Percentiles rank a stretch among this genome's conserved stretches.
phyloP scores from a whole-genome alignment of 1,284 basidiomycete genomes.

The Cerioporus squamosus region DNA sequence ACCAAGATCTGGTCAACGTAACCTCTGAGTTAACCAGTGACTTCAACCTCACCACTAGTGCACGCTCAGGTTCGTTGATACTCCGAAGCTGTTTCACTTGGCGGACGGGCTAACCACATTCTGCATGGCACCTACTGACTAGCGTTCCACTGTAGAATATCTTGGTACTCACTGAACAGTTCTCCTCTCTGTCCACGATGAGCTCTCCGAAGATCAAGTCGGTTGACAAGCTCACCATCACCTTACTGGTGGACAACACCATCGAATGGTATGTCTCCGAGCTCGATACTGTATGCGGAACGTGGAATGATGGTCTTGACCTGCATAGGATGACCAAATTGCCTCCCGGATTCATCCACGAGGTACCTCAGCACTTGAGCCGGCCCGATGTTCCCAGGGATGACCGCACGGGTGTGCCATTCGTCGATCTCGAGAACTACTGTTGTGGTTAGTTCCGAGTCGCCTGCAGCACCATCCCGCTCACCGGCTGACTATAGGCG shows the following conservation, averaged over 20 bases:
- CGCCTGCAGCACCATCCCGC: neutral
- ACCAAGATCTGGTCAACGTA: no score
- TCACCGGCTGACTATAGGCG: neutral
- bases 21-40: no score
- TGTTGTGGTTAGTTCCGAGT: conserved; percentile 64
- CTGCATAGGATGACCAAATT: conserved; percentile 74
- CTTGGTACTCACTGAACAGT: neutral
- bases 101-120: no score
- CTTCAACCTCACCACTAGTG: no score
- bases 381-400: conserved; percentile 55
- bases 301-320: neutral
- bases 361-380: conserved; percentile 65
- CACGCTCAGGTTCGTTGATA: no score
- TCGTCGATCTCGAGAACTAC: conserved; percentile 74
- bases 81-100: no score
- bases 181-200: neutral
- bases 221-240: conserved; percentile 60
- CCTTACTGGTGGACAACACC: conserved; percentile 76
- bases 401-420: conserved; percentile 60
- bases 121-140: no score
- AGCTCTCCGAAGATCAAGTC: conserved; percentile 15
- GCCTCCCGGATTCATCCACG: conserved; percentile 78
- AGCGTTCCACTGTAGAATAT: no score
- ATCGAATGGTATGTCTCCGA: conserved; percentile 73
- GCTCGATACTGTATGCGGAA: neutral